These are phyloP conservation scores for Lycium ferocissimum DNA, from an alignment of 257 asterid genomes.

Conservation along the genomic window DNA sequence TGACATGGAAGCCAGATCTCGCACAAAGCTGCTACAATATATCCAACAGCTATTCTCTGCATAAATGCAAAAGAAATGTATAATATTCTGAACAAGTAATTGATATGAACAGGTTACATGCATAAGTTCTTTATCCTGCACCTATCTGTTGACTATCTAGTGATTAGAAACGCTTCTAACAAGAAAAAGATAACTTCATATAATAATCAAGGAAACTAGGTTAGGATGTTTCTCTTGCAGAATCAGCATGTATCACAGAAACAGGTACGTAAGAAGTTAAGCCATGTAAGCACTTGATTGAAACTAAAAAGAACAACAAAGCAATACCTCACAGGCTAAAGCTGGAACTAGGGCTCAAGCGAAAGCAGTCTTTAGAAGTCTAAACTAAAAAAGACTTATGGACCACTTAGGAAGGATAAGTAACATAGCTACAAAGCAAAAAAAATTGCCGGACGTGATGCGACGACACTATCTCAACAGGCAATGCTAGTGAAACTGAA, in stretches of 20 bases:
- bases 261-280: not conserved
- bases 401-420: not conserved
- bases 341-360: not conserved
- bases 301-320: conserved; percentile 8
- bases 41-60: conserved; percentile 91
- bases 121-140: conserved; percentile 10
- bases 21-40: conserved; percentile 73
- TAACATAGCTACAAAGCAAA: not conserved
- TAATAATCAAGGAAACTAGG: not conserved
- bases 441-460: not conserved
- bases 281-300: not conserved
- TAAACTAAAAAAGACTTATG: not conserved
- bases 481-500: conserved; percentile 5
- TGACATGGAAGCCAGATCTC: conserved; percentile 84
- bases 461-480: not conserved
- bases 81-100: not conserved
- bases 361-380: not conserved
- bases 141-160: not conserved
- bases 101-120: conserved; percentile 2
- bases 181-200: not conserved
- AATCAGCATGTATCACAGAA: not conserved
- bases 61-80: conserved; percentile 22
- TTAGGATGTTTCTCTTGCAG: conserved; percentile 13
- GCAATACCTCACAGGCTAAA: not conserved
- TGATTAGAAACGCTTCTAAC: not conserved